A percentile compares a stretch with the other conserved stretches of the same genome.
phyloP scores from a whole-genome alignment of 371 early-diverging fungal genomes.

The Capillidium rhysosporum region DNA sequence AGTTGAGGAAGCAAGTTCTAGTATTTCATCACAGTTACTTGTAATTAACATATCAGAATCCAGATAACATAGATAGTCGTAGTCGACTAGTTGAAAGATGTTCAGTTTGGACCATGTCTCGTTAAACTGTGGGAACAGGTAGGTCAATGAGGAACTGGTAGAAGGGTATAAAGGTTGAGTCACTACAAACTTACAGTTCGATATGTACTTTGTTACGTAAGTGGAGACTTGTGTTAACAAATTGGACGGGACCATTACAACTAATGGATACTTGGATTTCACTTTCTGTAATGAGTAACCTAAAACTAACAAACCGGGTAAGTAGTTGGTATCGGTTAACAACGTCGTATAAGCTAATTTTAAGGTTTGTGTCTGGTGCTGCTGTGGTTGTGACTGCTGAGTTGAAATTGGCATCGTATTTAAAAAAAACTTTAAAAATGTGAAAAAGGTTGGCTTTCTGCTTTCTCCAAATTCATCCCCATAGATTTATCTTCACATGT shows the following conservation, averaged over 20 bases:
- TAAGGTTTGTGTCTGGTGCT: no score
- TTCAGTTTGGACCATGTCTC: slow-evolving; percentile 1
- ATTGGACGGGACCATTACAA: neutral
- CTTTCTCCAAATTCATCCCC: no score
- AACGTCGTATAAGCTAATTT: neutral
- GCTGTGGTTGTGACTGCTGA: no score
- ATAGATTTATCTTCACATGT: no score
- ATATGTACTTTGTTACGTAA: neutral
- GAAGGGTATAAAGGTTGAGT: neutral
- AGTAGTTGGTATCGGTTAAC: neutral
- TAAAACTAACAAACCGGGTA: neutral
- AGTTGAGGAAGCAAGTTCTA: neutral
- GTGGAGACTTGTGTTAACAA: neutral
- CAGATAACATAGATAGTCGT: neutral
- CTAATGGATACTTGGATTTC: neutral
- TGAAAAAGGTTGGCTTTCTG: no score
- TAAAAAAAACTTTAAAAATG: no score
- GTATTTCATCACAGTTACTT: neutral
- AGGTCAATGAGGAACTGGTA: neutral
- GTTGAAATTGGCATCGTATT: no score
- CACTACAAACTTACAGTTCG: neutral
- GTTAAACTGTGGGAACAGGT: neutral
- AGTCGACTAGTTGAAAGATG: neutral
- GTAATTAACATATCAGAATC: slow-evolving; percentile 1
- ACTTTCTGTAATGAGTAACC: neutral